phyloP scores from a whole-genome alignment of 495 filamentous ascomycete genomes.

The Achaetomiella virescens region DNA sequence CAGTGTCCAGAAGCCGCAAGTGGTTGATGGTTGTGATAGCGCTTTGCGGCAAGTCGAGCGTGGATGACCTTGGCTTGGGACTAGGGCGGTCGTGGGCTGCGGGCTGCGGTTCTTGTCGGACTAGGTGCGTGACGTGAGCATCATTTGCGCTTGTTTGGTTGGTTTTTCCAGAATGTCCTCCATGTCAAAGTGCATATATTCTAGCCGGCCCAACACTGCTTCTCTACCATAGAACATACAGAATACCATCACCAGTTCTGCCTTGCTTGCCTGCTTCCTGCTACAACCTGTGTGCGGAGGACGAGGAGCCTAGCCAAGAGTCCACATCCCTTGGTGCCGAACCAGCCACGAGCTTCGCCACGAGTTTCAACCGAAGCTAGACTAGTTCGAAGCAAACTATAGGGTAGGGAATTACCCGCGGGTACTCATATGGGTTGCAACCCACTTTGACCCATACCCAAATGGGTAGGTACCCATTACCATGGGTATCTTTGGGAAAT shows the following conservation, averaged over 20 bases:
- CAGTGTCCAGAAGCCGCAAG: slow-evolving; percentile 1
- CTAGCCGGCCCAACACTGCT: no score
- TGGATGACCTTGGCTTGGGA: background rate
- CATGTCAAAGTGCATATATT: slow-evolving; percentile 13
- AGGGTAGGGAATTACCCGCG: no score
- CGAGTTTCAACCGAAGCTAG: slow-evolving; percentile 5
- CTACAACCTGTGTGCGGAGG: slow-evolving; percentile 1
- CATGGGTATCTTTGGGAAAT: no score
- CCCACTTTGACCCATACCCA: no score
- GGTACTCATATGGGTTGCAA: no score
- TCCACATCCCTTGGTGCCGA: slow-evolving; percentile 2
- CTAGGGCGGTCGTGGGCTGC: background rate
- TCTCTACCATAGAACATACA: no score
- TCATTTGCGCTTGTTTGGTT: slow-evolving; percentile 10
- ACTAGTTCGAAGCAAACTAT: slow-evolving; percentile 9
- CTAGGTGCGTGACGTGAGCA: background rate
- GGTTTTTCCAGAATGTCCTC: slow-evolving; percentile 12
- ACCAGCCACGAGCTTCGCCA: slow-evolving; percentile 5
- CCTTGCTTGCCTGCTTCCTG: no score
- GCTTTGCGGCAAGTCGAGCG: background rate
- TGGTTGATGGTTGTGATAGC: background rate
- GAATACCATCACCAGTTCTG: no score
- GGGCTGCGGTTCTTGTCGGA: slow-evolving; percentile 3
- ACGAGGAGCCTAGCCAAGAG: slow-evolving; percentile 12
- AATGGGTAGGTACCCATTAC: no score